Base-by-base conservation (phyloP, 2,329 filamentous ascomycete species). In the Chaetomiaceae sp. region DNA sequence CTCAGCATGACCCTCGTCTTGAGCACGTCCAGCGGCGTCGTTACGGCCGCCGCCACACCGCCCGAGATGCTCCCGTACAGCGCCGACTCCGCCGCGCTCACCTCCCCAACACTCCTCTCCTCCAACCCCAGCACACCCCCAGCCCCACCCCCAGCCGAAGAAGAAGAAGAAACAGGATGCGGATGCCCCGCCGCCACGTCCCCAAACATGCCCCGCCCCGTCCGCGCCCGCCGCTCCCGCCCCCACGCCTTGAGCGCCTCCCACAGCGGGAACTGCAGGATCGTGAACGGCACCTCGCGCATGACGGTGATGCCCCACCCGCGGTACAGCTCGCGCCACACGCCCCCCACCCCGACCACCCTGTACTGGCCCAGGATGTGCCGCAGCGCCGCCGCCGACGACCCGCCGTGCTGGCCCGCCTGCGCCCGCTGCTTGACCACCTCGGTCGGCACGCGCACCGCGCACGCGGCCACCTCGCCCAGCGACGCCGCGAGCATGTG, bases 181-280 rank as follows among this genome's bases (percentile, higher is more conserved):
- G 14, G 41, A 45, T 26, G 49, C 27, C 2, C 32, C 2, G 6
- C 14, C 6, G 4, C 20, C n/a, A 40, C 24, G 29, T 59, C 58
- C 8, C 58, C 58, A 41, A 60, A 54, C 20, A 60, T 15, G 6
- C 49, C 56, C 24, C 45, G 4, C 6, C 56, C 56, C 7, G 50
- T 53, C n/a, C 50, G 40, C 27, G 37, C 49, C 27, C 60, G 61
- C 37, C 69, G 62, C 38, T 71, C 65, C 33, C 68, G 66, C 6
- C 81, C 74, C 76, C 79, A 87, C 34, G 74, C 73, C 75, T 96
- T 97, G 75, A 97, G 78, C 4, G 77, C 81, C 68, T 98, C 93
- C 93, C 93, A 98, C 53, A 98, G 76, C 37, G 93, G 93, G 64
- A 98, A 98, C 67, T 98, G 93, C 53, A 98, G 86, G 9, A 96